Evolutionary conservation across 2,329 filamentous ascomycete species (phyloP), one percentile per base, ranked within the genome.

Genomic region (Plectosphaerella plurivora): DNA sequence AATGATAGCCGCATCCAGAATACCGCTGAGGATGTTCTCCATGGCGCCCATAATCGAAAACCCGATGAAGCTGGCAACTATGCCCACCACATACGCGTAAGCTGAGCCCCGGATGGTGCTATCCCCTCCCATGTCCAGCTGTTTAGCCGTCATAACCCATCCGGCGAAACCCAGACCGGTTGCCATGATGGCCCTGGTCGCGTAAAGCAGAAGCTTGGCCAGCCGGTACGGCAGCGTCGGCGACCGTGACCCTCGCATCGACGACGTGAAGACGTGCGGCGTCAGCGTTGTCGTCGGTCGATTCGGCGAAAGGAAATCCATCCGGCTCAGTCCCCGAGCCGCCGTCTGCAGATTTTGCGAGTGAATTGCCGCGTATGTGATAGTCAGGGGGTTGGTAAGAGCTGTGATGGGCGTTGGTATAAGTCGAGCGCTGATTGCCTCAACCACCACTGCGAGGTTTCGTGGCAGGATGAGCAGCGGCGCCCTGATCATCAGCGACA

Each of bases 361-460:
- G 70, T 97, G 94, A 53, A 99, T 96, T 1, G 93, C 91, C 6
- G 89, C 88, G 65, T 96, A 97, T 1, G 93, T 97, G 47, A 99
- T 79, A 0, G 92, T 91, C 36, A 99, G 76, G 1, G 94, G 92
- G 63, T 97, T 96, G 6, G 91, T 96, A 56, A 97, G 76, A 1
- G 90, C 86, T 16, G 89, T 84, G 52, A 97, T 85, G 1, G 91
- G 89, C 2, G 91, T 89, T 5, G 94, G 93, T 11, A 97, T 82
- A 61, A 96, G 79, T 51, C 86, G 87, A 67, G 90, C 91, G 45
- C 85, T 85, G 59, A 88, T 83, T 55, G 91, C 81, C 57, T 87
- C 85, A 15, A 92, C 79, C 25, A 93, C 70, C 50, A 73, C 70
- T 1, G 82, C 76, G 9, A 86, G 61, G 18, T 91, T 84, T 24